phyloP scores from a whole-genome alignment of 495 filamentous ascomycete genomes.

The Aspergillus conjunctus region DNA sequence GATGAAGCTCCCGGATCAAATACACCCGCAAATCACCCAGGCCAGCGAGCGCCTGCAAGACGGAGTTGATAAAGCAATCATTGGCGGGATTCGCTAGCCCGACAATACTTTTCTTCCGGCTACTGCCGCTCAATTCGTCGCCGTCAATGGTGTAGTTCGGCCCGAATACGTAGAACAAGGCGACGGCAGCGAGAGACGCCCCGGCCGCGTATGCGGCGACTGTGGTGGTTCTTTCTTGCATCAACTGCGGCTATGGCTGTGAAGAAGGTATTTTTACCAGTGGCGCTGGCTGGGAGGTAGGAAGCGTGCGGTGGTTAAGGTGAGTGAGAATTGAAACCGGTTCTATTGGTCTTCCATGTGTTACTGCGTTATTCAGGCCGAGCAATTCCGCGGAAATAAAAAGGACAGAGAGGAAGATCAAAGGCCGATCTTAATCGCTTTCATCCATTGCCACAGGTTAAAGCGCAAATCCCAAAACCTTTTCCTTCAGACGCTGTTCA shows the following conservation, averaged over 20 bases:
- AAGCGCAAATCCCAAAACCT: neutral
- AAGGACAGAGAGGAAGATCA: neutral
- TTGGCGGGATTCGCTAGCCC: constrained; percentile 90
- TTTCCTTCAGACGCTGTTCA: constrained; percentile 2
- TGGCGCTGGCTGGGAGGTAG: neutral
- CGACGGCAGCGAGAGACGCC: constrained; percentile 93
- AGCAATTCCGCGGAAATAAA: constrained; percentile 5
- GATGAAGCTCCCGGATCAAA: constrained; percentile 83
- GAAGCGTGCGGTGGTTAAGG: neutral
- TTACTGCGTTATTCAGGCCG: neutral
- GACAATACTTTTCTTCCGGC: constrained; percentile 84
- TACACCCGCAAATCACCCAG: constrained; percentile 89
- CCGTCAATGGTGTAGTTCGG: constrained; percentile 93
- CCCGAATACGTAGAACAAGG: constrained; percentile 93
- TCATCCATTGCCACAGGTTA: neutral
- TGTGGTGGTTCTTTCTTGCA: constrained; percentile 86
- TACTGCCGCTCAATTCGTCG: constrained; percentile 61
- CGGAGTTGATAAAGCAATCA: constrained; percentile 99
- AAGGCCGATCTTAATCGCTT: neutral
- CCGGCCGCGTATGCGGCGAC: constrained; percentile 93
- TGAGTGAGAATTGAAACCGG: neutral
- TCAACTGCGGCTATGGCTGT: constrained; percentile 39
- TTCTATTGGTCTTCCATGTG: constrained; percentile 23
- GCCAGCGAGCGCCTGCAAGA: constrained; percentile 92
- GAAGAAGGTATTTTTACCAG: neutral